A percentile compares a stretch with the other conserved stretches of the same genome.
These are phyloP conservation scores for Candida nemodendra DNA, from an alignment of 805 yeast species.

Conservation along the genomic window DNA sequence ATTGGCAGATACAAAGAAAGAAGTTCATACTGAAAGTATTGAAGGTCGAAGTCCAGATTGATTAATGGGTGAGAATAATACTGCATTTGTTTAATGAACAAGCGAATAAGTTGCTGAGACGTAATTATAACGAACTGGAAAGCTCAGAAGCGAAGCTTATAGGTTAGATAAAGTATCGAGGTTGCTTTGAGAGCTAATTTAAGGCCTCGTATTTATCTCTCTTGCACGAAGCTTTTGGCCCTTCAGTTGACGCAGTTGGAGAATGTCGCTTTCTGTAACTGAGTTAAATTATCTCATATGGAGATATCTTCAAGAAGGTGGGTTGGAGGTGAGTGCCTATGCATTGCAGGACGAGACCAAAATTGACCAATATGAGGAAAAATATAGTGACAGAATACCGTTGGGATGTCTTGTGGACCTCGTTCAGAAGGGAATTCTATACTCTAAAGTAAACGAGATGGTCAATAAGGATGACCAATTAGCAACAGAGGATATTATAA, in stretches of 20 bases:
- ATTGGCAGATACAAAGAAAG: too few relatives aligned
- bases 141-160: too few relatives aligned
- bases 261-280: conserved; percentile 77
- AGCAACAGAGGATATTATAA: conserved; percentile 25
- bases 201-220: not conserved
- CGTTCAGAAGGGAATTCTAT: conserved; percentile 83
- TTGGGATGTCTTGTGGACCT: conserved; percentile 78
- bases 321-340: conserved; percentile 71
- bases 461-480: conserved; percentile 27
- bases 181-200: not conserved
- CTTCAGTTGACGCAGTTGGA: not conserved
- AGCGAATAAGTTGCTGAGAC: too few relatives aligned
- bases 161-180: not conserved
- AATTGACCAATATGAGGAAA: conserved; percentile 55
- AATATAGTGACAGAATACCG: conserved; percentile 54
- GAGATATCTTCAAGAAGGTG: conserved; percentile 88
- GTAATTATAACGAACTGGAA: too few relatives aligned
- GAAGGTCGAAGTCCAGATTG: too few relatives aligned
- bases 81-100: too few relatives aligned
- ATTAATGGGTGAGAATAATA: too few relatives aligned
- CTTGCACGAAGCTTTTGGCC: conserved; percentile 8
- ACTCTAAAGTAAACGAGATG: conserved; percentile 65
- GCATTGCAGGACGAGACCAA: conserved; percentile 76
- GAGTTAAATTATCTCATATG: conserved; percentile 89
- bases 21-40: too few relatives aligned